Evolutionary conservation across 2,329 filamentous ascomycete genomes (phyloP).

Genomic region (Berkeleyomyces basicola): DNA sequence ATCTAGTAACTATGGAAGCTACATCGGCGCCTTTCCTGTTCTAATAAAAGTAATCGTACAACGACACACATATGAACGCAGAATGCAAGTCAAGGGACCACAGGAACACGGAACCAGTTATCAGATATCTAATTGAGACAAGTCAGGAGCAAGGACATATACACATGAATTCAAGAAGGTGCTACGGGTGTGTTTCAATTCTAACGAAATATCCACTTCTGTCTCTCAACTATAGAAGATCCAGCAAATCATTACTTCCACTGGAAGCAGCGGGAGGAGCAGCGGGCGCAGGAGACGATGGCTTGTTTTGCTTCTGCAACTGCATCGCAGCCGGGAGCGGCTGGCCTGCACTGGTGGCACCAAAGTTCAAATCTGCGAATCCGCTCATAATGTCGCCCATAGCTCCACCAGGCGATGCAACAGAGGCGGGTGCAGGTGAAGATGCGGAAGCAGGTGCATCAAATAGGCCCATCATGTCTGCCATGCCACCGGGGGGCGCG

Average conservation of each 20-base stretch:
- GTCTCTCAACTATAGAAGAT: constrained; percentile 22
- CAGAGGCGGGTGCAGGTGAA: constrained; percentile 17
- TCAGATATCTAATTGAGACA: neutral
- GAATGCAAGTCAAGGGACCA: neutral
- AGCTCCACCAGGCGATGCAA: constrained; percentile 29
- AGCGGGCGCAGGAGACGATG: constrained; percentile 16
- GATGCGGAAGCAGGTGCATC: constrained; percentile 43
- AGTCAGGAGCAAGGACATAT: neutral
- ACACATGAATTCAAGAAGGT: neutral
- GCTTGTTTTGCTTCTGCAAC: constrained; percentile 25
- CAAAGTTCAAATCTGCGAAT: constrained; percentile 66
- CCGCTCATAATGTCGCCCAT: constrained; percentile 84
- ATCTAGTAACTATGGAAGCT: neutral
- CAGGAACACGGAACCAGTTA: neutral
- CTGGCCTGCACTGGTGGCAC: constrained; percentile 35
- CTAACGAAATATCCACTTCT: neutral
- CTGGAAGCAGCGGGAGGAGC: constrained; percentile 16
- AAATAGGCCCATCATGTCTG: constrained; percentile 53
- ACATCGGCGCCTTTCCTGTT: too few species aligned
- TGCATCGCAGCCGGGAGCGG: constrained; percentile 49
- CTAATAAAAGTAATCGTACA: neutral
- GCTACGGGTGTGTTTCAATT: neutral
- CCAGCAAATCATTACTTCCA: constrained; percentile 34
- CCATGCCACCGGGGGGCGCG: constrained; percentile 32
- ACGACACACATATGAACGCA: neutral